Conservation (phyloP, 2,329 filamentous ascomycete genomes). For the Pseudocercospora pini-densiflorae region DNA sequence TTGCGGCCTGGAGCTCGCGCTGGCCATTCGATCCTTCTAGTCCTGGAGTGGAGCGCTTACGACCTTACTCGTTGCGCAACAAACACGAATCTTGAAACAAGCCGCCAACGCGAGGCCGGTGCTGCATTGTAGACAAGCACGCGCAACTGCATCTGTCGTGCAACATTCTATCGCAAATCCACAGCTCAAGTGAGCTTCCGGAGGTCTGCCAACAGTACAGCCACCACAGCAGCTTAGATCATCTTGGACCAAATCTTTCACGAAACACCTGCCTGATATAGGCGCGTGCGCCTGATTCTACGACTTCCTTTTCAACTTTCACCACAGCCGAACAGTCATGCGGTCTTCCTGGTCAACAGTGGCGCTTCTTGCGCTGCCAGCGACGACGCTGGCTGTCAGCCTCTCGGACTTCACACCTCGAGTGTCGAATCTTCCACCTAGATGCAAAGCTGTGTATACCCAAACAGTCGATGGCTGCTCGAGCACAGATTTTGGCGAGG, state of each 20-base stretch:
- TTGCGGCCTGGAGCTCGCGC: conserved; percentile 26
- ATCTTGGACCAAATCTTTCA: background rate
- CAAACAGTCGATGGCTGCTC: conserved; percentile 46
- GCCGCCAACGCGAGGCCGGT: conserved; percentile 2
- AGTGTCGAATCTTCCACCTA: conserved; percentile 44
- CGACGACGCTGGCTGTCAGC: conserved; percentile 42
- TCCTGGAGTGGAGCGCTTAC: conserved; percentile 8
- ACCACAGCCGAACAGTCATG: background rate
- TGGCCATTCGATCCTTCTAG: conserved; percentile 15
- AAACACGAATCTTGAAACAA: conserved; percentile 5
- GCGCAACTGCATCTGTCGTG: conserved; percentile 2
- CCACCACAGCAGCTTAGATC: background rate
- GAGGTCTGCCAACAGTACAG: background rate
- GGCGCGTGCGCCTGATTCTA: background rate
- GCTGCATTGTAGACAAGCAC: conserved; percentile 5
- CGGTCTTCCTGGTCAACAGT: background rate
- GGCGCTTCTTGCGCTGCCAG: conserved; percentile 33
- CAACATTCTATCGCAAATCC: conserved; percentile 1
- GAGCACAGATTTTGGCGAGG: conserved; percentile 45
- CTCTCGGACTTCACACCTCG: conserved; percentile 52
- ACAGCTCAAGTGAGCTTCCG: background rate
- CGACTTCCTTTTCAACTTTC: background rate
- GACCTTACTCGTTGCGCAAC: background rate
- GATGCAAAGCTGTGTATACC: conserved; percentile 49
- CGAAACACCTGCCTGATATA: background rate